Percentiles rank a stretch among this genome's conserved stretches.
These are phyloP conservation scores for Vanrija pseudolonga DNA, from an alignment of 1,284 basidiomycete genomes.

Conservation along the genomic window DNA sequence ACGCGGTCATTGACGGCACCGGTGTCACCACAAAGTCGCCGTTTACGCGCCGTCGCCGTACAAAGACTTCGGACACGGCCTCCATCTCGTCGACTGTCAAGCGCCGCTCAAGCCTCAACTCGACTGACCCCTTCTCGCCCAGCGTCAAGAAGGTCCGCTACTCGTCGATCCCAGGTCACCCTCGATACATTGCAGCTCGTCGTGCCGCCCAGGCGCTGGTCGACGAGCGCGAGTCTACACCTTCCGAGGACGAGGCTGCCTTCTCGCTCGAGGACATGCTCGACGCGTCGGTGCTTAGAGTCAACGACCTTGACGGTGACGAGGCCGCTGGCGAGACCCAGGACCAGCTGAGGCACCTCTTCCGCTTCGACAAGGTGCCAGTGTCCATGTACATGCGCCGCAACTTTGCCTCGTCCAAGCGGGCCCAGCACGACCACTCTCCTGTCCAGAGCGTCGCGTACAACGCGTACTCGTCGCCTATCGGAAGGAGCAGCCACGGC, in stretches of 20 bases:
- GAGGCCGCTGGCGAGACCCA: slow-evolving; percentile 8
- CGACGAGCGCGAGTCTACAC: slow-evolving; percentile 32
- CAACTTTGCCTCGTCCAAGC: slow-evolving; percentile 23
- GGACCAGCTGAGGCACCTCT: slow-evolving; percentile 28
- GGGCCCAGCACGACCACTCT: neutral
- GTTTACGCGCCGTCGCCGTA: slow-evolving; percentile 37
- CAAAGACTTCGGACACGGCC: slow-evolving; percentile 25
- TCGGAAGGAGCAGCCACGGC: neutral
- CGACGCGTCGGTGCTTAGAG: slow-evolving; percentile 29
- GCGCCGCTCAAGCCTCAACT: slow-evolving; percentile 21
- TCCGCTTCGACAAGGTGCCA: slow-evolving; percentile 43
- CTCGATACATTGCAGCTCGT: slow-evolving; percentile 37
- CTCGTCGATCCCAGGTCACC: slow-evolving; percentile 47
- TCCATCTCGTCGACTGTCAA: slow-evolving; percentile 18
- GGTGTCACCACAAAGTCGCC: slow-evolving; percentile 43
- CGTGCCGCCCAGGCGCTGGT: slow-evolving; percentile 24
- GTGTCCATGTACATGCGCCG: slow-evolving; percentile 40
- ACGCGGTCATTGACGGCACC: slow-evolving; percentile 45
- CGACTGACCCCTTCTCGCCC: slow-evolving; percentile 28
- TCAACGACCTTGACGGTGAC: slow-evolving; percentile 21
- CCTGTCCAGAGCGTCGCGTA: neutral
- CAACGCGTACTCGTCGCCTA: slow-evolving; percentile 3
- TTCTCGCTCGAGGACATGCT: slow-evolving; percentile 45
- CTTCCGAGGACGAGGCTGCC: slow-evolving; percentile 20
- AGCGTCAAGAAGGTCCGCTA: slow-evolving; percentile 34